Evolutionary conservation across 768 basidiomycete species (phyloP).

Genomic region (Lyophyllum shimeji): DNA sequence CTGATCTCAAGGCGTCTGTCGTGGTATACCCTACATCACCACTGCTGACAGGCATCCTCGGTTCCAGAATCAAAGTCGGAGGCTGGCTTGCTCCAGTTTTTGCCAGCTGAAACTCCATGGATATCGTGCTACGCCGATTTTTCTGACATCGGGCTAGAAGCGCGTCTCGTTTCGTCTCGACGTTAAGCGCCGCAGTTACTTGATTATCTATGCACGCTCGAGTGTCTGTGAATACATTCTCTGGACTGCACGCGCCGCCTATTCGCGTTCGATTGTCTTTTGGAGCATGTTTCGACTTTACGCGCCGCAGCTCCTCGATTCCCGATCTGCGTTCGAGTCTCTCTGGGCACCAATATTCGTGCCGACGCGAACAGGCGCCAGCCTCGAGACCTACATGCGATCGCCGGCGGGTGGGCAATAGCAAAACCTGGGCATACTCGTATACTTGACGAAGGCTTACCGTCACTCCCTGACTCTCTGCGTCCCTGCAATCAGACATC

Average conservation of each 20-base stretch:
- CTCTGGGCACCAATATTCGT: too few species aligned
- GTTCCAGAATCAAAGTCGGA: background rate
- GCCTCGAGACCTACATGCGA: too few species aligned
- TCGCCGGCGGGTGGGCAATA: too few species aligned
- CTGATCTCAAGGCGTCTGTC: background rate
- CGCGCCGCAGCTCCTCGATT: background rate
- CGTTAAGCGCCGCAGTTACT: background rate
- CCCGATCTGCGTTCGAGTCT: background rate
- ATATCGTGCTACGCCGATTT: background rate
- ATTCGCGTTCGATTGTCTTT: too few species aligned
- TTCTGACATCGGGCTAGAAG: background rate
- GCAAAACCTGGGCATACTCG: too few species aligned
- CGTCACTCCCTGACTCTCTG: too few species aligned
- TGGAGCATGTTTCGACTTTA: background rate
- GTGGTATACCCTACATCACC: background rate
- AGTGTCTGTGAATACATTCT: too few species aligned
- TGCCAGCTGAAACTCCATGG: background rate
- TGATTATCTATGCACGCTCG: background rate
- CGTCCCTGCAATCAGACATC: too few species aligned
- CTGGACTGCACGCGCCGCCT: too few species aligned
- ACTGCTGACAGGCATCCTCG: background rate
- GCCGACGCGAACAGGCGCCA: too few species aligned
- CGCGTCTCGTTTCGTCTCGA: background rate
- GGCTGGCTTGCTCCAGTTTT: background rate
- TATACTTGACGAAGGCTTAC: too few species aligned